phyloP scores from a whole-genome alignment of 164 flowering plant genomes.

The Sedum album region DNA sequence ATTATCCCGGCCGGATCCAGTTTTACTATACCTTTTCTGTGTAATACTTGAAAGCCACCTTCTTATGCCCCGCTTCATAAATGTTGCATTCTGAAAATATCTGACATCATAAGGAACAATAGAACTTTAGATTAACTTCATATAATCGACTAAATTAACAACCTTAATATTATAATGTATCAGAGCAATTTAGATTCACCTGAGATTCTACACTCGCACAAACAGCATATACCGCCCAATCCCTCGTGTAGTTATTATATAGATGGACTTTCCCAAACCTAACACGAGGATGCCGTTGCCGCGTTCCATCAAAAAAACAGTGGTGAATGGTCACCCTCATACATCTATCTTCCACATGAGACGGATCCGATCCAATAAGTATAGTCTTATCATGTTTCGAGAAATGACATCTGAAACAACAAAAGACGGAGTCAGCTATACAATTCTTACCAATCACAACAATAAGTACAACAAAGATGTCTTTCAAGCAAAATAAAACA shows the following conservation, averaged over 20 bases:
- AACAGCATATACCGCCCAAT: slow-evolving; percentile 87
- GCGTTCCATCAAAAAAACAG: slow-evolving; percentile 78
- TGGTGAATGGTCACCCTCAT: slow-evolving; percentile 81
- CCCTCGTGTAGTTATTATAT: slow-evolving; percentile 75
- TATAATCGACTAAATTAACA: too few species aligned
- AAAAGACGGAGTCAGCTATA: neutral
- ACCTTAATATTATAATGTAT: neutral
- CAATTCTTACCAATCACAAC: neutral
- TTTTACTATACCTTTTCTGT: slow-evolving; percentile 69
- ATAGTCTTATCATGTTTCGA: slow-evolving; percentile 64
- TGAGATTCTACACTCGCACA: slow-evolving; percentile 89
- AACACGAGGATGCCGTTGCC: slow-evolving; percentile 91
- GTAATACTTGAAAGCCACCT: slow-evolving; percentile 53
- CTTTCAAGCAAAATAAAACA: neutral
- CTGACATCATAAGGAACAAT: slow-evolving; percentile 23
- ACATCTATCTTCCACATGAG: slow-evolving; percentile 61
- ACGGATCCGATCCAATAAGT: slow-evolving; percentile 78
- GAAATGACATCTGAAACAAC: slow-evolving; percentile 55
- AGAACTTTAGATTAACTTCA: neutral
- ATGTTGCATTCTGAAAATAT: slow-evolving; percentile 86
- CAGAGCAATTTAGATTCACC: slow-evolving; percentile 25
- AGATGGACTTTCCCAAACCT: slow-evolving; percentile 80
- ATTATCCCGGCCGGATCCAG: too few species aligned
- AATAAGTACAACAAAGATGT: neutral
- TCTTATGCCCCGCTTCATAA: slow-evolving; percentile 91